phyloP scores from a whole-genome alignment of 164 flowering plant species.

The Cinnamomum micranthum region DNA sequence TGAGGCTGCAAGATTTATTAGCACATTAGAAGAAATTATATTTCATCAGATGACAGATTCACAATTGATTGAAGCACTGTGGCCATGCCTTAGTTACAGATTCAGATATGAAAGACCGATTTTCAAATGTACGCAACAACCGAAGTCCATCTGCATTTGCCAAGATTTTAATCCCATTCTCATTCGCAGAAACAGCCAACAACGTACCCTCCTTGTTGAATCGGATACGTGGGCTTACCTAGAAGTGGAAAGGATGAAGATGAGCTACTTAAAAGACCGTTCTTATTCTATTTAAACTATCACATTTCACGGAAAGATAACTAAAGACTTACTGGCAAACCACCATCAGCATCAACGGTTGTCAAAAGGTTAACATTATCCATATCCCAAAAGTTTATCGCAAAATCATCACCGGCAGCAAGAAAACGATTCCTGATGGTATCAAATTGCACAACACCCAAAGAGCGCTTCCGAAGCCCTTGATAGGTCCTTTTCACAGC shows the following conservation, averaged over 20 bases:
- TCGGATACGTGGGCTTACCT: conserved; percentile 87
- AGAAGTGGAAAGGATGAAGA: conserved; percentile 8
- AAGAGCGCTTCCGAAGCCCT: conserved; percentile 73
- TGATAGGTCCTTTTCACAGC: conserved; percentile 74
- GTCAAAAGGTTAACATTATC: conserved; percentile 64
- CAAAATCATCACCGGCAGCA: conserved; percentile 87
- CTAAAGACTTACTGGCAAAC: conserved; percentile 55
- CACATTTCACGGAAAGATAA: conserved; percentile 1
- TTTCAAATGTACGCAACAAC: conserved; percentile 54
- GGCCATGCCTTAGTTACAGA: conserved; percentile 41
- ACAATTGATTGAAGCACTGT: not conserved
- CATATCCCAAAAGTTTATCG: conserved; percentile 91
- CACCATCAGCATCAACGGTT: conserved; percentile 69
- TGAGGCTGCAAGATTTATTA: conserved; percentile 4
- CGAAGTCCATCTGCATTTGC: conserved; percentile 70
- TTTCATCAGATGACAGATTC: not conserved
- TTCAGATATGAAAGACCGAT: conserved; percentile 48
- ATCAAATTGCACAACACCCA: conserved; percentile 83
- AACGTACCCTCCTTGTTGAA: conserved; percentile 81
- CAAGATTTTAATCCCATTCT: conserved; percentile 71
- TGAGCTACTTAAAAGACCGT: not conserved
- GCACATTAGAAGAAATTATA: not conserved
- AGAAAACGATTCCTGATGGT: conserved; percentile 71
- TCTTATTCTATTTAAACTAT: not conserved
- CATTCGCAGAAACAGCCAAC: conserved; percentile 78